Evolutionary conservation across 108 stramenopile species (phyloP).

Genomic region (Stephanodiscus minutulus): DNA sequence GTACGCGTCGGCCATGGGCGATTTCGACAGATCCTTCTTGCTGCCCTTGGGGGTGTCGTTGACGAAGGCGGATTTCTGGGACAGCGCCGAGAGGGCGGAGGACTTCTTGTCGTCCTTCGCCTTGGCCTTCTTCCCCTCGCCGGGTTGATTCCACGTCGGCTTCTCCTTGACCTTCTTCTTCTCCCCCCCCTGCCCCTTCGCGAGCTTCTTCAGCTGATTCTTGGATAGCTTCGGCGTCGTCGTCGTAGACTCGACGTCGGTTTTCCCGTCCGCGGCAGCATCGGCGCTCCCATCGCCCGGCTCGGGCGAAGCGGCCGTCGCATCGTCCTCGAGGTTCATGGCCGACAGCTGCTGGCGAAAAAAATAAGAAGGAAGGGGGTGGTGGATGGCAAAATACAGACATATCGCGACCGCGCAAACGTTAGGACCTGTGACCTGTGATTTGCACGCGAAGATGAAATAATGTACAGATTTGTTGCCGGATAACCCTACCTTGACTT

Average conservation of each 20-base stretch:
- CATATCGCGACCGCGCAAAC: not conserved
- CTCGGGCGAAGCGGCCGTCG: constrained; percentile 7
- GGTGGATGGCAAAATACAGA: not conserved
- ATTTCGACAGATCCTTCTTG: constrained; percentile 77
- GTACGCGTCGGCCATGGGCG: constrained; percentile 92
- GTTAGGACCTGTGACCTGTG: not conserved
- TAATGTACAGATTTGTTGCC: too few relatives aligned
- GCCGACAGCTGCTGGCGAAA: constrained; percentile 16
- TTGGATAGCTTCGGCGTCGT: constrained; percentile 61
- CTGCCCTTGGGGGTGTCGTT: constrained; percentile 87
- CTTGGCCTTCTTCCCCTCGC: constrained; percentile 66
- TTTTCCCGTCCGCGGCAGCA: not conserved
- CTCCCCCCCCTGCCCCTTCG: constrained; percentile 78
- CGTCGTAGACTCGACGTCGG: constrained; percentile 14
- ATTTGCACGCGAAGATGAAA: not conserved
- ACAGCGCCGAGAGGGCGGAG: constrained; percentile 33
- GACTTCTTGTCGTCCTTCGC: constrained; percentile 42
- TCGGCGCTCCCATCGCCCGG: not conserved
- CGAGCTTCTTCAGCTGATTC: constrained; percentile 82
- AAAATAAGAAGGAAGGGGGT: too few relatives aligned
- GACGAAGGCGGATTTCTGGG: constrained; percentile 60
- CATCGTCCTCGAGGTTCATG: constrained; percentile 33
- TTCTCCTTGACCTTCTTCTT: constrained; percentile 69
- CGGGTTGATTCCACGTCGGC: constrained; percentile 74
- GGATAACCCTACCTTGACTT: constrained; percentile 24